Evolutionary conservation across 2,329 filamentous ascomycete species (phyloP).

Genomic region (Penicillium sp.): DNA sequence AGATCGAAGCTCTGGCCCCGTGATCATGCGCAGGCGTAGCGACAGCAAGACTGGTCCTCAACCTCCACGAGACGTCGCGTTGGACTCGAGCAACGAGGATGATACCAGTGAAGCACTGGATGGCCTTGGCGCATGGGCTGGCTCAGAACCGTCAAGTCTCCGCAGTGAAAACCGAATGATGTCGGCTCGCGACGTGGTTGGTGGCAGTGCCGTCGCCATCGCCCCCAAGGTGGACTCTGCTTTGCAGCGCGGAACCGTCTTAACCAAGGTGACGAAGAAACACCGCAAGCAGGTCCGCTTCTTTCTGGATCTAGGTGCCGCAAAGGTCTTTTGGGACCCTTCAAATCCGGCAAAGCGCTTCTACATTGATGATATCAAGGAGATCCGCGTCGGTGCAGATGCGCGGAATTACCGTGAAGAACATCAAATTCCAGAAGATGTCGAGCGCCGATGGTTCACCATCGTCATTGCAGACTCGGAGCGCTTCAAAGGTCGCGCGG

Average conservation of each 20-base stretch:
- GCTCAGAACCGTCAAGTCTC: slow-evolving; percentile 38
- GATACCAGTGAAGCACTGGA: slow-evolving; percentile 46
- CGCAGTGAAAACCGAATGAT: slow-evolving; percentile 35
- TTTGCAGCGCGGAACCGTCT: slow-evolving; percentile 69
- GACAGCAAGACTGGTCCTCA: slow-evolving; percentile 75
- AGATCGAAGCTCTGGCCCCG: slow-evolving; percentile 83
- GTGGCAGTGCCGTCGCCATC: slow-evolving; percentile 25
- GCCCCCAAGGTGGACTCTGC: slow-evolving; percentile 70
- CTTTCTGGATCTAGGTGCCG: slow-evolving; percentile 73
- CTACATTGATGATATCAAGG: slow-evolving; percentile 91
- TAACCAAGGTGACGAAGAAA: slow-evolving; percentile 83
- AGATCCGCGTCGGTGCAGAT: slow-evolving; percentile 77
- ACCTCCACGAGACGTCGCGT: slow-evolving; percentile 44
- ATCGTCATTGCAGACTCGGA: slow-evolving; percentile 79
- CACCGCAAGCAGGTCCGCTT: slow-evolving; percentile 67
- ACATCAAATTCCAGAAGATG: slow-evolving; percentile 62
- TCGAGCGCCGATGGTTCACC: slow-evolving; percentile 75
- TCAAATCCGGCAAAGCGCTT: slow-evolving; percentile 74
- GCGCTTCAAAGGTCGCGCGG: slow-evolving; percentile 62
- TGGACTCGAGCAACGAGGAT: slow-evolving; percentile 39
- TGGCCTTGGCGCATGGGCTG: slow-evolving; percentile 38
- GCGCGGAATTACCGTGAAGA: slow-evolving; percentile 86
- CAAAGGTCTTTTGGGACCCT: slow-evolving; percentile 83
- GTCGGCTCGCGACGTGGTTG: slow-evolving; percentile 31
- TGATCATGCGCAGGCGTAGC: slow-evolving; percentile 79